Conservation (phyloP, 768 basidiomycete genomes). For the Cystobasidium onofrii region DNA sequence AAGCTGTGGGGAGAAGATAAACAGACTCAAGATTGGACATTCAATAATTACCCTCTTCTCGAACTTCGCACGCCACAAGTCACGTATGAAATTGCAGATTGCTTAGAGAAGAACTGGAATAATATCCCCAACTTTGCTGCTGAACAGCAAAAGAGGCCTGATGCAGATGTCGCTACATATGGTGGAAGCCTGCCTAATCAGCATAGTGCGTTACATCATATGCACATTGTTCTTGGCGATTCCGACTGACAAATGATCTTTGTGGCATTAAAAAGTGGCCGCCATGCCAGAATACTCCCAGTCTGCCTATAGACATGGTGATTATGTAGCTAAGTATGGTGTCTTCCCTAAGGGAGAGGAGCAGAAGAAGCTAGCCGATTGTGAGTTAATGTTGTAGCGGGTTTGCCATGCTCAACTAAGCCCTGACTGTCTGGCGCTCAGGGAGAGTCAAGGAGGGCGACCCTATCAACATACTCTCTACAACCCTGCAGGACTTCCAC, state of each 20-base stretch:
- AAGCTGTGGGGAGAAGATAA: constrained; percentile 23
- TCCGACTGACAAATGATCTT: neutral
- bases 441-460: constrained; percentile 17
- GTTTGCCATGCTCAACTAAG: too few species aligned
- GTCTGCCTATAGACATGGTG: constrained; percentile 30
- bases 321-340: constrained; percentile 33
- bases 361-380: constrained; percentile 29
- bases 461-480: constrained; percentile 25
- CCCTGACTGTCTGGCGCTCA: neutral
- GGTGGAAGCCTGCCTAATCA: constrained; percentile 25
- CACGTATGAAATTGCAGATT: constrained; percentile 33
- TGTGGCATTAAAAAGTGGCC: neutral
- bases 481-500: constrained; percentile 25
- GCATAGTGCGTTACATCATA: neutral
- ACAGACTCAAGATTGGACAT: constrained; percentile 25
- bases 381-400: too few species aligned
- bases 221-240: neutral
- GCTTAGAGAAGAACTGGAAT: constrained; percentile 26
- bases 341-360: constrained; percentile 26
- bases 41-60: constrained; percentile 31
- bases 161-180: constrained; percentile 29
- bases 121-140: constrained; percentile 21
- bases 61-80: constrained; percentile 30
- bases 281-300: constrained; percentile 31
- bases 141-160: constrained; percentile 14